Conservation (phyloP, 495 filamentous ascomycete genomes). For the Penicillium waksmanii region DNA sequence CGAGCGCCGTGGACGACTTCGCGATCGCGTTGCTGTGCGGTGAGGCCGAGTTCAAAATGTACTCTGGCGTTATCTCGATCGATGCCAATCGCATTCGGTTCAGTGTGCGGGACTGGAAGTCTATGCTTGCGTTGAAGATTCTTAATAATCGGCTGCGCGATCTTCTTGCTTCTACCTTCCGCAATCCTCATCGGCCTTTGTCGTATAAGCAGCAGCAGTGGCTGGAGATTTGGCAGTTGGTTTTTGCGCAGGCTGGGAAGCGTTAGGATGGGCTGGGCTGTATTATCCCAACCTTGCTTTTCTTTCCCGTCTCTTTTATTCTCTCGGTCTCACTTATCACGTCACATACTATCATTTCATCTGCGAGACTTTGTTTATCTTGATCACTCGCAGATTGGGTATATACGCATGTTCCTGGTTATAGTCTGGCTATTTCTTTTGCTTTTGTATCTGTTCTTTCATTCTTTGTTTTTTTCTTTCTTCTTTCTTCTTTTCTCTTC, state of each 20-base stretch:
- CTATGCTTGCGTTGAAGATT: constrained; percentile 80
- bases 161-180: constrained; percentile 70
- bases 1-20: constrained; percentile 77
- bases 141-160: constrained; percentile 70
- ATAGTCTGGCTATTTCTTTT: not conserved
- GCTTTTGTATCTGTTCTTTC: no score
- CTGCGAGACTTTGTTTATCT: not conserved
- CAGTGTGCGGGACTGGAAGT: constrained; percentile 85
- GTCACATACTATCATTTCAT: not conserved
- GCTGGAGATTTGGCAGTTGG: constrained; percentile 68
- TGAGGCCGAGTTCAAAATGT: constrained; percentile 84
- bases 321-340: not conserved
- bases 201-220: constrained; percentile 71
- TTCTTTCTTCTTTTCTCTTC: no score
- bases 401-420: not conserved
- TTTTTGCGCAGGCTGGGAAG: constrained; percentile 42
- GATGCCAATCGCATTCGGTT: constrained; percentile 90
- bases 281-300: no score
- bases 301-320: not conserved
- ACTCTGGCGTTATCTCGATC: constrained; percentile 81
- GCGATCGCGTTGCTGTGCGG: constrained; percentile 84
- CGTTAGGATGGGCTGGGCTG: constrained; percentile 9
- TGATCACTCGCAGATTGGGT: not conserved
- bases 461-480: no score
- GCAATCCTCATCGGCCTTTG: constrained; percentile 68